Evolutionary conservation across 495 filamentous ascomycete species (phyloP).

Genomic region (Xylaria telfairii): DNA sequence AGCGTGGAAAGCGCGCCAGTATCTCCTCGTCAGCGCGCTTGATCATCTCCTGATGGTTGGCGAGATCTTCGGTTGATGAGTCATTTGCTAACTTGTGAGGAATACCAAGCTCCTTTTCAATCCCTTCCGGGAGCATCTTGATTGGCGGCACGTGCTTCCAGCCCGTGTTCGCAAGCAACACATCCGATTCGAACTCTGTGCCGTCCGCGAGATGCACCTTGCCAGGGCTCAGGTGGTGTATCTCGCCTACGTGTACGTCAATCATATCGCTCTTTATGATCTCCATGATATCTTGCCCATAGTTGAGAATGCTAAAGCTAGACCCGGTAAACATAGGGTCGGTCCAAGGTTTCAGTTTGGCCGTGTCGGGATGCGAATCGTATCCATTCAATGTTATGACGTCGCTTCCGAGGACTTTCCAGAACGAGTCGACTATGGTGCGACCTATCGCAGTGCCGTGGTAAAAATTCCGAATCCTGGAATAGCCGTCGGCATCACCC

Average conservation of each 20-base stretch:
- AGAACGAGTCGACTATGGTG: conserved; percentile 69
- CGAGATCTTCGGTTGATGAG: conserved; percentile 36
- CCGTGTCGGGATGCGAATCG: conserved; percentile 62
- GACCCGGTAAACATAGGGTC: conserved; percentile 64
- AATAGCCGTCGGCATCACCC: conserved; percentile 45
- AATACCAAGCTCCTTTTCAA: conserved; percentile 53
- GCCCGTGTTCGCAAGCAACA: conserved; percentile 72
- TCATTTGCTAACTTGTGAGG: conserved; percentile 41
- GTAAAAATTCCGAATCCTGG: conserved; percentile 53
- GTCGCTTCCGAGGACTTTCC: conserved; percentile 62
- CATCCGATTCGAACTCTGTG: conserved; percentile 61
- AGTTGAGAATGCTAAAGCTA: conserved; percentile 70
- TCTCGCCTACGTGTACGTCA: conserved; percentile 66
- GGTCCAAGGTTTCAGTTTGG: conserved; percentile 66
- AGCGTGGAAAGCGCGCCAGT: conserved; percentile 67
- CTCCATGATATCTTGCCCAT: conserved; percentile 66
- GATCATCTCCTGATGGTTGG: conserved; percentile 36
- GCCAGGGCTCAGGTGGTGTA: conserved; percentile 57
- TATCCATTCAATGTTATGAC: conserved; percentile 60
- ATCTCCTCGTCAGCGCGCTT: conserved; percentile 69
- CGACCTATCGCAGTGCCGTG: conserved; percentile 70
- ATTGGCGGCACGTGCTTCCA: conserved; percentile 71
- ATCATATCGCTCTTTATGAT: conserved; percentile 62
- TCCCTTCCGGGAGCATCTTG: conserved; percentile 65
- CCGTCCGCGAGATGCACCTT: conserved; percentile 64